phyloP scores from a whole-genome alignment of 306 rosid genomes.

The Casuarina glauca region DNA sequence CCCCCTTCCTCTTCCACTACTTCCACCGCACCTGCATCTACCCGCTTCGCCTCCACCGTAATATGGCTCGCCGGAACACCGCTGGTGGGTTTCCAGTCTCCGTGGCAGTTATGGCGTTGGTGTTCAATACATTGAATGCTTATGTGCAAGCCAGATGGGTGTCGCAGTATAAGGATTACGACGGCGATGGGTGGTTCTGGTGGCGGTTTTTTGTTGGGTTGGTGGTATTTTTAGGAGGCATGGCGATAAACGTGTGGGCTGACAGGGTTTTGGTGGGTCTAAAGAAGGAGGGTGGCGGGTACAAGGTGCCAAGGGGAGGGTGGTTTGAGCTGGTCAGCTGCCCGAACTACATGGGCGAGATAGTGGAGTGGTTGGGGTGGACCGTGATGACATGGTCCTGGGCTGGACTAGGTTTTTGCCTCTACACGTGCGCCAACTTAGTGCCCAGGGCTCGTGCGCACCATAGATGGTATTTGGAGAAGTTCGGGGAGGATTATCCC shows the following conservation, averaged over 20 bases:
- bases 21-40: conserved; percentile 64
- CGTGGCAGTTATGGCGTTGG: conserved; percentile 54
- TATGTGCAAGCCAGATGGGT: conserved; percentile 68
- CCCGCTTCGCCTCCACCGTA: conserved; percentile 52
- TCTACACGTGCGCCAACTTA: conserved; percentile 73
- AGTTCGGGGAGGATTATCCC: conserved; percentile 84
- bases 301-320: conserved; percentile 68
- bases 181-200: conserved; percentile 50
- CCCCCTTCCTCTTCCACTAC: conserved; percentile 65
- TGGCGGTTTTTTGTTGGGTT: conserved; percentile 36
- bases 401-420: conserved; percentile 63
- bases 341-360: conserved; percentile 81
- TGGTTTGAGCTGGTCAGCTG: conserved; percentile 70
- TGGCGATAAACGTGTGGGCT: conserved; percentile 61
- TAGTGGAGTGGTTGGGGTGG: conserved; percentile 89
- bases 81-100: conserved; percentile 53
- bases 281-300: conserved; percentile 64
- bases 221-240: conserved; percentile 49
- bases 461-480: conserved; percentile 73
- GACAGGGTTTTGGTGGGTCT: conserved; percentile 61
- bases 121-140: conserved; percentile 57
- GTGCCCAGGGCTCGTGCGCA: conserved; percentile 77
- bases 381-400: conserved; percentile 73
- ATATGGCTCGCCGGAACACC: neutral
- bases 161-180: conserved; percentile 52